These are phyloP conservation scores for Cladosporium sp. DNA, from an alignment of 2,329 filamentous ascomycete species.

Conservation along the genomic window DNA sequence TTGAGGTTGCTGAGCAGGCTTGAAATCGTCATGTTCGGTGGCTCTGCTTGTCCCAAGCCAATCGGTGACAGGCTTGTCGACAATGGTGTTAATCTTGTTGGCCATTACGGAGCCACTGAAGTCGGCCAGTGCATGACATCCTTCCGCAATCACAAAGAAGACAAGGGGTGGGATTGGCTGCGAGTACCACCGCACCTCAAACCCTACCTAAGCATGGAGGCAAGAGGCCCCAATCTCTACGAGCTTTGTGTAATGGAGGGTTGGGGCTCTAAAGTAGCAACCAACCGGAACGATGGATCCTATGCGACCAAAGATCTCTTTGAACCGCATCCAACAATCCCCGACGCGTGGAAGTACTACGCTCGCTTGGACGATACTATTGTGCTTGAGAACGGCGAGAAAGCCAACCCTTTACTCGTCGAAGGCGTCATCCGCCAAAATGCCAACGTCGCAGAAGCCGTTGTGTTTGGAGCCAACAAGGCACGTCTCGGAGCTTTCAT, in stretches of 20 bases:
- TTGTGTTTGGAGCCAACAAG: constrained; percentile 52
- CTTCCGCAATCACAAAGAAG: constrained; percentile 41
- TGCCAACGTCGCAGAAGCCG: constrained; percentile 48
- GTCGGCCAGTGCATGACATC: constrained; percentile 57
- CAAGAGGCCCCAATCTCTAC: constrained; percentile 32
- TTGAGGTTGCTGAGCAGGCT: constrained; percentile 14
- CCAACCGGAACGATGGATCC: constrained; percentile 42
- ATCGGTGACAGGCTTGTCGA: constrained; percentile 22
- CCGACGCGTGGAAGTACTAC: constrained; percentile 26
- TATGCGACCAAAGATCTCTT: constrained; percentile 31
- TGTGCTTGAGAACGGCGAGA: constrained; percentile 29
- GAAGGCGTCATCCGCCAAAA: constrained; percentile 34
- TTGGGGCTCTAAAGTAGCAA: constrained; percentile 29
- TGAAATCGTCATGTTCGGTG: constrained; percentile 23
- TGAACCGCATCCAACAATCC: constrained; percentile 25
- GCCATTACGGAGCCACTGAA: constrained; percentile 45
- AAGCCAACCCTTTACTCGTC: constrained; percentile 25
- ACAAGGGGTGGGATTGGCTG: constrained; percentile 56
- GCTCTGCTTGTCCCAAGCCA: constrained; percentile 22
- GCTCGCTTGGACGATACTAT: constrained; percentile 29
- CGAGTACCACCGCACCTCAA: constrained; percentile 27
- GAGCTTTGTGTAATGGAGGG: constrained; percentile 36
- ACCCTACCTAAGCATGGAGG: constrained; percentile 23
- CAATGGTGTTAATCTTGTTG: constrained; percentile 20
- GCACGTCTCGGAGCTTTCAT: constrained; percentile 50